phyloP scores from a whole-genome alignment of 169 alveolate genomes.

The Eimeria tenella region DNA sequence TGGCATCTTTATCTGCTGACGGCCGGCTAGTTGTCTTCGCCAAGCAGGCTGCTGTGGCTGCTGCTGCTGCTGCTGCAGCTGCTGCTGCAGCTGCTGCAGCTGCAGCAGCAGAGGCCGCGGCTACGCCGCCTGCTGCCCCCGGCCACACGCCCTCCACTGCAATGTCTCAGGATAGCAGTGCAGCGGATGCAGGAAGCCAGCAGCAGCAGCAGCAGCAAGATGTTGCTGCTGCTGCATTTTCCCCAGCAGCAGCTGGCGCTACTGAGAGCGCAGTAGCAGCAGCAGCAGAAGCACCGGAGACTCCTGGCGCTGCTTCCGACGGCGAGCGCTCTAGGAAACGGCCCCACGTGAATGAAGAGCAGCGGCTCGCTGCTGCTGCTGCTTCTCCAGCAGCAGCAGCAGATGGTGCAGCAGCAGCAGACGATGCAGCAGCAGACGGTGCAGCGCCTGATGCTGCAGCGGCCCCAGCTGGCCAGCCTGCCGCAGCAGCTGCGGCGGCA shows the following conservation, averaged over 20 bases:
- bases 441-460: conserved; percentile 13
- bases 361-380: conserved; percentile 16
- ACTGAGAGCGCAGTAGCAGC: background rate
- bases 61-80: conserved; percentile 53
- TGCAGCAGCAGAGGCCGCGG: background rate
- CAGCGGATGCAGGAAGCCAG: conserved; percentile 6
- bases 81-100: conserved; percentile 13
- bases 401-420: conserved; percentile 10
- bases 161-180: background rate
- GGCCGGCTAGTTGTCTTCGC: conserved; percentile 1
- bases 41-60: conserved; percentile 15
- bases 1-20: conserved; percentile 14
- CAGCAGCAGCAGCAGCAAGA: conserved; percentile 23
- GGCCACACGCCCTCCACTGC: background rate
- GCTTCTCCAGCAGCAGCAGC: background rate
- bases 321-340: conserved; percentile 43
- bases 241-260: conserved; percentile 1
- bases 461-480: background rate
- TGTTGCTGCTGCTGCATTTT: background rate
- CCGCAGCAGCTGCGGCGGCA: conserved; percentile 16
- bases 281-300: conserved; percentile 18
- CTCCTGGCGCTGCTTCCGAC: background rate
- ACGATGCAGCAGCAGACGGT: conserved; percentile 1
- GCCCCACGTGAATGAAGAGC: conserved; percentile 22
- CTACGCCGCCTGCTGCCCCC: background rate